phyloP scores from a whole-genome alignment of 2,329 filamentous ascomycete species.

The Pseudogymnoascus sp. region DNA sequence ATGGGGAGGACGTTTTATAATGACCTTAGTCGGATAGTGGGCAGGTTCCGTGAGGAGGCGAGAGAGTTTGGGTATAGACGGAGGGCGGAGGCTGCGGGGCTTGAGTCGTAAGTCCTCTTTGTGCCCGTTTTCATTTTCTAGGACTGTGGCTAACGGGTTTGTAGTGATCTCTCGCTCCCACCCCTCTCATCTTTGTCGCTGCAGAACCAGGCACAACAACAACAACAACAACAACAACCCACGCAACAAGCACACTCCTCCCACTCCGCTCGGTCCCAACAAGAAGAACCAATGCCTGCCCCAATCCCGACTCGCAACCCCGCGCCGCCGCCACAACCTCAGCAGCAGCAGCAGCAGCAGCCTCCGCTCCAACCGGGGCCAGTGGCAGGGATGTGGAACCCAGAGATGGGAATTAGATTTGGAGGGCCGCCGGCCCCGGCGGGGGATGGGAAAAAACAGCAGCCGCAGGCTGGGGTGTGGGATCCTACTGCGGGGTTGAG shows the following conservation, averaged over 20 bases:
- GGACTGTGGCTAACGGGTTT: background rate
- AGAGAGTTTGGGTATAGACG: slow-evolving; percentile 72
- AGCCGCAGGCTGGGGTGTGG: slow-evolving; percentile 16
- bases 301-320: background rate
- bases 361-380: slow-evolving; percentile 31
- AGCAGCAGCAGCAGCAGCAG: slow-evolving; percentile 25
- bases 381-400: slow-evolving; percentile 61
- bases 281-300: slow-evolving; percentile 23
- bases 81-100: slow-evolving; percentile 66
- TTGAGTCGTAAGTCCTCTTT: slow-evolving; percentile 57
- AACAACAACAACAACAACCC: background rate
- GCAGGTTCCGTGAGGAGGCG: slow-evolving; percentile 72
- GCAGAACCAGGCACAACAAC: slow-evolving; percentile 23
- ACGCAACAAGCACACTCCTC: slow-evolving; percentile 10
- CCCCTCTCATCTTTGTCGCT: slow-evolving; percentile 12
- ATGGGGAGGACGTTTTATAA: slow-evolving; percentile 95
- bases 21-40: slow-evolving; percentile 80
- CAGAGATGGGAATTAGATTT: slow-evolving; percentile 75
- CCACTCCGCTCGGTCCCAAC: background rate
- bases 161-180: slow-evolving; percentile 22
- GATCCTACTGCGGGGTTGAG: slow-evolving; percentile 24
- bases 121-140: background rate
- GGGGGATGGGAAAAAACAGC: background rate
- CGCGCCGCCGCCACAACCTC: slow-evolving; percentile 17
- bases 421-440: slow-evolving; percentile 34